These are phyloP conservation scores for Hypoxylon subgilvum DNA, from an alignment of 495 filamentous ascomycete species.

Conservation along the genomic window DNA sequence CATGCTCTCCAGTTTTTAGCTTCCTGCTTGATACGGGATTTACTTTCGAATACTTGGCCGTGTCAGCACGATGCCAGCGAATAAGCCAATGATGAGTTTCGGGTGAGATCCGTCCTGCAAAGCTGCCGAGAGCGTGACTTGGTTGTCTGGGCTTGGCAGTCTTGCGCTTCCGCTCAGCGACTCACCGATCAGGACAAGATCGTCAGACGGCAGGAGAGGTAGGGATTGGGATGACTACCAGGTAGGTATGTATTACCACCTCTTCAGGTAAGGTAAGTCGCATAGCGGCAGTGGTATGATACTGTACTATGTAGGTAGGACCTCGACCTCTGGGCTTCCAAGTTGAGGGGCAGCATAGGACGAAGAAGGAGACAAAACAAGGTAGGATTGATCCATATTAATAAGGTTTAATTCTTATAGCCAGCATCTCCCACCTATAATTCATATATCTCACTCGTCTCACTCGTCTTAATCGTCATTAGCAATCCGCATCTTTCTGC, in stretches of 20 bases:
- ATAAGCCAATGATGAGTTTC: slow-evolving; percentile 19
- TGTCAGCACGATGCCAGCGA: slow-evolving; percentile 27
- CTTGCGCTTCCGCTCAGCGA: slow-evolving; percentile 9
- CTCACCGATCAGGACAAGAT: slow-evolving; percentile 24
- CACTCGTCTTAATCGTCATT: not conserved
- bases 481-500: not conserved
- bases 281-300: slow-evolving; percentile 3
- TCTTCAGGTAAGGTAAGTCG: not conserved
- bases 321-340: too few relatives aligned
- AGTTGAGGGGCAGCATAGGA: slow-evolving; percentile 21
- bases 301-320: too few relatives aligned
- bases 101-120: not conserved
- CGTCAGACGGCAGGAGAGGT: slow-evolving; percentile 15
- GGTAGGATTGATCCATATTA: slow-evolving; percentile 18
- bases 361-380: not conserved
- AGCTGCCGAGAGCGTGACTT: slow-evolving; percentile 15
- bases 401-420: slow-evolving; percentile 12
- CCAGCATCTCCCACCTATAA: slow-evolving; percentile 1
- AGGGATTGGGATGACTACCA: not conserved
- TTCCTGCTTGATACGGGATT: slow-evolving; percentile 23
- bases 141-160: slow-evolving; percentile 21
- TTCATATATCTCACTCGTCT: slow-evolving; percentile 1
- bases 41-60: not conserved
- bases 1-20: not conserved
- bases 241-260: slow-evolving; percentile 5